Evolutionary conservation across 371 early-diverging fungal species (phyloP).

Genomic region (Synchytrium microbalum): DNA sequence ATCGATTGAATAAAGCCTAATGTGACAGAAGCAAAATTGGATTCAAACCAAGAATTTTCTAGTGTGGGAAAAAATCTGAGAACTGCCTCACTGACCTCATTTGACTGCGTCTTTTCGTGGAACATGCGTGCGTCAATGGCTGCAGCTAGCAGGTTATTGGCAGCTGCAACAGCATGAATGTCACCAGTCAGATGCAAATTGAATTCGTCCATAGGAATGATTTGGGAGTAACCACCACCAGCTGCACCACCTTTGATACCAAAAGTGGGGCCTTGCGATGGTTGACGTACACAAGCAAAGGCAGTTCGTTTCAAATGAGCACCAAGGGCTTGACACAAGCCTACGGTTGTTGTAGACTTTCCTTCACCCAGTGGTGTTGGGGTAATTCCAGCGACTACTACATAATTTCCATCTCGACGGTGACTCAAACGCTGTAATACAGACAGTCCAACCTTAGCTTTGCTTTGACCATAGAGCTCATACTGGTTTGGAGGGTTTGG

Average conservation of each 20-base stretch:
- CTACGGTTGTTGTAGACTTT: conserved; percentile 93
- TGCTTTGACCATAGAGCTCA: conserved; percentile 79
- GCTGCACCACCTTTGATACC: conserved; percentile 97
- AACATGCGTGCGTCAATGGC: conserved; percentile 96
- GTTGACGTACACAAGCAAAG: conserved; percentile 94
- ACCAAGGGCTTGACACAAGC: conserved; percentile 87
- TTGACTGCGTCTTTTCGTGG: conserved; percentile 85
- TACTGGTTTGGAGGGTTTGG: conserved; percentile 39
- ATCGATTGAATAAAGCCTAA: conserved; percentile 71
- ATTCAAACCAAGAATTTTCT: conserved; percentile 1
- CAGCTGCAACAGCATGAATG: conserved; percentile 94
- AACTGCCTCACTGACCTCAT: conserved; percentile 34
- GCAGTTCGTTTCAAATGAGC: conserved; percentile 80
- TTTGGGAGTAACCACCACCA: conserved; percentile 95
- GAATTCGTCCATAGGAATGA: conserved; percentile 98
- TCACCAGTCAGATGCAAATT: conserved; percentile 96
- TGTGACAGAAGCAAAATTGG: neutral
- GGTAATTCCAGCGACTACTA: conserved; percentile 95
- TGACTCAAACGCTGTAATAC: conserved; percentile 73
- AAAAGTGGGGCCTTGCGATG: conserved; percentile 95
- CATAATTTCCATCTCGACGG: conserved; percentile 77
- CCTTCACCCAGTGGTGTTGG: conserved; percentile 97
- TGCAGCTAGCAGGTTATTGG: conserved; percentile 93
- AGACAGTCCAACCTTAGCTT: conserved; percentile 81
- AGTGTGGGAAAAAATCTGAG: neutral